These are phyloP conservation scores for Aspergillus leporis DNA, from an alignment of 495 filamentous ascomycete genomes.

Conservation along the genomic window DNA sequence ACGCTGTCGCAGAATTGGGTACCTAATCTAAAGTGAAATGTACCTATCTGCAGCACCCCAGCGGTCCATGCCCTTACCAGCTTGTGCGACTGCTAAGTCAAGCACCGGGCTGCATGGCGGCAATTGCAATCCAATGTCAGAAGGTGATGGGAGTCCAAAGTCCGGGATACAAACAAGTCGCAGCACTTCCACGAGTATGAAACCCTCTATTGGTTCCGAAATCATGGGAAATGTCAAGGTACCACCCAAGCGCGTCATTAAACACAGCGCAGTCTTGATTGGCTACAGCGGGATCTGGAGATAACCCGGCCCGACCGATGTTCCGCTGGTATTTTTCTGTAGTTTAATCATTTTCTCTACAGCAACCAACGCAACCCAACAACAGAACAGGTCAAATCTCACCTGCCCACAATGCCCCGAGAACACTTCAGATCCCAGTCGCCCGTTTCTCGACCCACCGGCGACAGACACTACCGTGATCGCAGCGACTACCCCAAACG, in stretches of 20 bases:
- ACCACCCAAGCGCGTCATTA: conserved; percentile 21
- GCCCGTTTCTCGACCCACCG: conserved; percentile 8
- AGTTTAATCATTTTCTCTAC: conserved; percentile 21
- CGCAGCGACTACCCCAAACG: conserved; percentile 31
- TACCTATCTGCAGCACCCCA: conserved; percentile 12
- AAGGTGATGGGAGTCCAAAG: neutral
- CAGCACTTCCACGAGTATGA: neutral
- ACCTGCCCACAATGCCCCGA: conserved; percentile 14
- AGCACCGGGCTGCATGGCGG: conserved; percentile 17
- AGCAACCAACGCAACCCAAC: neutral
- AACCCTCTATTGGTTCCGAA: neutral
- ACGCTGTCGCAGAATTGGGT: neutral
- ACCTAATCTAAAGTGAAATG: conserved; percentile 5
- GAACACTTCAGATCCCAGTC: conserved; percentile 11
- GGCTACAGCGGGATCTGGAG: conserved; percentile 29
- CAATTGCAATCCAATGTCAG: neutral
- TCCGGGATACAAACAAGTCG: neutral
- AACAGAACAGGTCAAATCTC: neutral
- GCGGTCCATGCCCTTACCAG: conserved; percentile 6
- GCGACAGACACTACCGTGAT: conserved; percentile 20
- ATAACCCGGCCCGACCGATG: conserved; percentile 25
- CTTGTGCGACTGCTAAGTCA: conserved; percentile 14
- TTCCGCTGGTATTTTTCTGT: conserved; percentile 22
- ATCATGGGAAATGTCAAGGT: neutral
- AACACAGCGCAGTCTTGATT: conserved; percentile 27